A percentile compares a stretch with the other conserved stretches of the same genome.
Conservation (phyloP, 345 rosid genomes). For the Ceriops zippeliana region DNA sequence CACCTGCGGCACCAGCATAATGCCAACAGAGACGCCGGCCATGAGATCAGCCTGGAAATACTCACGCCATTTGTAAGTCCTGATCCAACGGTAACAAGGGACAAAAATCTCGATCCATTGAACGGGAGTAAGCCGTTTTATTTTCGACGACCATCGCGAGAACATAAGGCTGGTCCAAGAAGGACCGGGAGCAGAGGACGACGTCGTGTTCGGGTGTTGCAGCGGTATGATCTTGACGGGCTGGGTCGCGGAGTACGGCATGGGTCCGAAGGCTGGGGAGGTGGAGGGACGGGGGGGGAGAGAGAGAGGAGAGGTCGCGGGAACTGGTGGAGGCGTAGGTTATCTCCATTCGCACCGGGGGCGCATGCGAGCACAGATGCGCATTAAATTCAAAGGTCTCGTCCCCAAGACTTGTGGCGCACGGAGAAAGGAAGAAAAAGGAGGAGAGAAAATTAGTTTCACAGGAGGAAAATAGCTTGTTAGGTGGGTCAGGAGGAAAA, state of each 20-base stretch:
- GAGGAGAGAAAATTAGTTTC: too few relatives aligned
- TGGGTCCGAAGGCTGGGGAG: slow-evolving; percentile 16
- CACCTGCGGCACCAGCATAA: slow-evolving; percentile 99
- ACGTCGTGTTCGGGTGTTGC: slow-evolving; percentile 56
- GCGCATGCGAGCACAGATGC: not conserved
- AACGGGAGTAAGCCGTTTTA: slow-evolving; percentile 46
- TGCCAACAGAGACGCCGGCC: slow-evolving; percentile 90
- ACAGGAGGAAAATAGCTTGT: too few relatives aligned
- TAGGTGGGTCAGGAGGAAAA: too few relatives aligned
- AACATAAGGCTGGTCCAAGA: slow-evolving; percentile 28
- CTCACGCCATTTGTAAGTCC: slow-evolving; percentile 72
- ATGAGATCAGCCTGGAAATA: slow-evolving; percentile 79
- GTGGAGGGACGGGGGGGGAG: slow-evolving; percentile 13
- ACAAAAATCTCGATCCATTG: slow-evolving; percentile 60
- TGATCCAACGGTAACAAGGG: slow-evolving; percentile 91
- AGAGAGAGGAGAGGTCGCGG: slow-evolving; percentile 26
- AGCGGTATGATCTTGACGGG: slow-evolving; percentile 75
- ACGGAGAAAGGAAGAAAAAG: too few relatives aligned
- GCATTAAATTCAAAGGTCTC: too few relatives aligned
- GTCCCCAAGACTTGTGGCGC: too few relatives aligned
- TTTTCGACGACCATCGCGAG: slow-evolving; percentile 41
- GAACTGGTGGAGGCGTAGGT: slow-evolving; percentile 55
- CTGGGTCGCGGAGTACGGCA: slow-evolving; percentile 42
- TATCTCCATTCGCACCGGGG: slow-evolving; percentile 47
- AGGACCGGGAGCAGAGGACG: slow-evolving; percentile 31